These are phyloP conservation scores for Moesziomyces parantarcticus DNA, from an alignment of 1,284 basidiomycete genomes.

Conservation along the genomic window DNA sequence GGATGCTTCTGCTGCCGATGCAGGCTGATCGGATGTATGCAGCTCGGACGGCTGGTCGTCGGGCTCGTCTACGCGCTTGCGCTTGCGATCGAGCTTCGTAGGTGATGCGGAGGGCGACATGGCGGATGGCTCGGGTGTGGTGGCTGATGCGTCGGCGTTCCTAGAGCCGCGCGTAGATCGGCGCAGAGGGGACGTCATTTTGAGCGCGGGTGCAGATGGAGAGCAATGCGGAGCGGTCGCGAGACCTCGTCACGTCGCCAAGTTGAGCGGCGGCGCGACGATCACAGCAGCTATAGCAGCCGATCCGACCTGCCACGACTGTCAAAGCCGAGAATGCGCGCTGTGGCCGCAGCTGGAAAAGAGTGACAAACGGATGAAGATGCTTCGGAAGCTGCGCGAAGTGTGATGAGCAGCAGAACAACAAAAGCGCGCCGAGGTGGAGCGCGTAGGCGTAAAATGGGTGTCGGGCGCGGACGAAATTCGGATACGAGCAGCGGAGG, in stretches of 20 bases:
- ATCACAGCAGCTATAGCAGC: background rate
- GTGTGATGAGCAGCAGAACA: background rate
- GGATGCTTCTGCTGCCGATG: background rate
- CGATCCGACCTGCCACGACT: background rate
- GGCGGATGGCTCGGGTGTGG: conserved; percentile 37
- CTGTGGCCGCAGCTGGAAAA: background rate
- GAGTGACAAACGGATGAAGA: background rate
- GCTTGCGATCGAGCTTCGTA: conserved; percentile 38
- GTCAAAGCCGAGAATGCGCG: background rate
- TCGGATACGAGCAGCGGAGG: conserved; percentile 4
- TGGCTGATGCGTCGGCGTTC: conserved; percentile 29
- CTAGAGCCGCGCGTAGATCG: conserved; percentile 27
- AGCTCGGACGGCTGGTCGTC: background rate
- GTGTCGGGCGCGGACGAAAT: conserved; percentile 29
- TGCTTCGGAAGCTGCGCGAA: background rate
- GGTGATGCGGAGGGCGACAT: conserved; percentile 32
- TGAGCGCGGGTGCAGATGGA: background rate
- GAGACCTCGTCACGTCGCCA: conserved; percentile 9
- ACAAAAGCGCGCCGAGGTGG: conserved; percentile 32
- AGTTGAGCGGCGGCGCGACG: background rate
- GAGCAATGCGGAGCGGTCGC: background rate
- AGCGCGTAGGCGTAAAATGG: conserved; percentile 40
- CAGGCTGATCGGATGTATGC: background rate
- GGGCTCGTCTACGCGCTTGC: conserved; percentile 31
- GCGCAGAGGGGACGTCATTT: conserved; percentile 38